Evolutionary conservation across 257 asterid genomes (phyloP).

Genomic region (Haberlea rhodopensis): DNA sequence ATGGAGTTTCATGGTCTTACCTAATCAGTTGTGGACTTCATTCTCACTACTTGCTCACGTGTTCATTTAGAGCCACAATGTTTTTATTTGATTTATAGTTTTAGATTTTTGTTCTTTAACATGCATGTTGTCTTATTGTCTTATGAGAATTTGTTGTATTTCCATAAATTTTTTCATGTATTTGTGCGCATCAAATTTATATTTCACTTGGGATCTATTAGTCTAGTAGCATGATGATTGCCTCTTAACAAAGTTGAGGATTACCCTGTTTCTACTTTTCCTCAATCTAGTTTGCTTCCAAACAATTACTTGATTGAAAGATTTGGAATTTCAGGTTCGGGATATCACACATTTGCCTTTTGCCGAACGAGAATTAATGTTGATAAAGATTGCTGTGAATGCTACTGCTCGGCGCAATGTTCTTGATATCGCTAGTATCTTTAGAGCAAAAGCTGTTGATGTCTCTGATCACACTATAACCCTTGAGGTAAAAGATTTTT

Average conservation of each 20-base stretch:
- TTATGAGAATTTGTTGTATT: constrained; percentile 1
- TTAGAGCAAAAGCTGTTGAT: constrained; percentile 94
- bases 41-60: neutral
- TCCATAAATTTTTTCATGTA: neutral
- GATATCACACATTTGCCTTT: constrained; percentile 89
- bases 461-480: constrained; percentile 97
- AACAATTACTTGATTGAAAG: constrained; percentile 24
- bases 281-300: constrained; percentile 14
- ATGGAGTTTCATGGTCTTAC: neutral
- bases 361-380: constrained; percentile 90
- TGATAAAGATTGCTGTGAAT: constrained; percentile 85
- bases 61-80: neutral
- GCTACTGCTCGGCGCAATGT: constrained; percentile 88
- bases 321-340: constrained; percentile 53
- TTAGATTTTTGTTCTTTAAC: neutral
- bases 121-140: constrained; percentile 4
- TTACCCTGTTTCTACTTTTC: neutral
- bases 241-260: constrained; percentile 1
- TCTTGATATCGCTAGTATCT: constrained; percentile 96
- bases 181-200: constrained; percentile 2
- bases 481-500: constrained; percentile 62
- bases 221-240: constrained; percentile 4
- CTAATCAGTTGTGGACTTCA: neutral
- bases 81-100: neutral
- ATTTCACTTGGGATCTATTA: constrained; percentile 7